These are phyloP conservation scores for Hymenoscyphus salicellus DNA, from an alignment of 2,329 filamentous ascomycete species.

Conservation along the genomic window DNA sequence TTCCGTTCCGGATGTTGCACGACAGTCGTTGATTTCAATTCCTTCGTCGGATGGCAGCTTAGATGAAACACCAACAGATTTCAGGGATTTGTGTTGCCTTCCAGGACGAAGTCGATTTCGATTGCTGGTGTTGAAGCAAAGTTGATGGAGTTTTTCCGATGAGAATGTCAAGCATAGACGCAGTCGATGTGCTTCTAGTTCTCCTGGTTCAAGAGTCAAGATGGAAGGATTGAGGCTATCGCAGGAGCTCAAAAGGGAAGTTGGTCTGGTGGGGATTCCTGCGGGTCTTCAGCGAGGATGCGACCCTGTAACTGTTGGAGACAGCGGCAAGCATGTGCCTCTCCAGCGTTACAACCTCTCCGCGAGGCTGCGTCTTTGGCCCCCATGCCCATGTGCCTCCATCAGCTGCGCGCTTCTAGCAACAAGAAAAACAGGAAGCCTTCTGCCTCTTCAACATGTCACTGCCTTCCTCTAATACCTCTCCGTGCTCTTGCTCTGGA, in stretches of 20 bases:
- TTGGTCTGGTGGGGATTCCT: too few relatives aligned
- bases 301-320: neutral
- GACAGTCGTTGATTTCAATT: neutral
- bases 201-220: too few relatives aligned
- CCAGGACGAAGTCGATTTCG: too few relatives aligned
- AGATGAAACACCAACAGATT: neutral
- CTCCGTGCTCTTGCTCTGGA: neutral
- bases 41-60: neutral
- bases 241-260: too few relatives aligned
- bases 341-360: neutral
- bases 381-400: neutral
- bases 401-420: neutral
- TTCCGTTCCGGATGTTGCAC: neutral
- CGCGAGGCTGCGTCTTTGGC: conserved; percentile 9
- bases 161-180: too few relatives aligned
- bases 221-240: too few relatives aligned
- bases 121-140: too few relatives aligned
- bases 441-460: conserved; percentile 15
- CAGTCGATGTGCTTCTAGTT: too few relatives aligned
- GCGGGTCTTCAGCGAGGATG: neutral
- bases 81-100: too few relatives aligned
- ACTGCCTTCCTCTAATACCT: neutral
- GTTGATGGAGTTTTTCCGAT: too few relatives aligned
- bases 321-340: neutral
- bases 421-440: conserved; percentile 4